Evolutionary conservation across 257 asterid species (phyloP), one percentile per base, ranked within the genome.

Genomic region (Ilex asprella): DNA sequence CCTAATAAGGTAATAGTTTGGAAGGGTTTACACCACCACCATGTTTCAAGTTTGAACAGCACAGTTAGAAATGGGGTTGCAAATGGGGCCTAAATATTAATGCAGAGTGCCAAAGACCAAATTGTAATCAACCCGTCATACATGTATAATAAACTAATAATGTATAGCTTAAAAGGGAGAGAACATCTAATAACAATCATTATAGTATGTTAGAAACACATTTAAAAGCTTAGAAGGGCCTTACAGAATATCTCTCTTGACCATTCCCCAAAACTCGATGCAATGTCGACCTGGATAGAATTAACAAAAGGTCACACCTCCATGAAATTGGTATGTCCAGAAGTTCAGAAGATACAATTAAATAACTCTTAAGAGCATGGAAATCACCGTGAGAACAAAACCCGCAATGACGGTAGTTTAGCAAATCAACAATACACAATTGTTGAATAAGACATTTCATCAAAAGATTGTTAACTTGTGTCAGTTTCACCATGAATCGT

Each of bases 171-270:
- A 6, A 6, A n/a, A 7, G 7, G 47, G 10, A 41, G 47, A 41
- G 0, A 41, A 41, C 47, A 6, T 41, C 10, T 41, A 6, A 41
- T 0, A 41, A 41, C 7, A 41, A 41, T 1, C 47, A 7, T 41
- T 7, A 41, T 21, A 53, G 2, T n/a, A 10, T 8, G 8, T 1
- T 35, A 35, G 10, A 55, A 58, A 14, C 12, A 31, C 39, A 44
- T 21, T n/a, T 13, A 66, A 55, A 63, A 67, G 39, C 43, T 64
- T 31, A 64, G 31, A 60, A 64, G 41, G 27, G 59, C 60, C 95
- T 76, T 88, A 88, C 98, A 15, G 98, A 91, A 67, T 79, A 84
- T 88, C 98, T 84, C 67, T 91, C 94, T 70, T 72, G 85, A 56
- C 94, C 96, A 58, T 78, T 81, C 16, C 84, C 78, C 80, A 89